Evolutionary conservation across 345 rosid species (phyloP), one percentile per base, ranked within the genome.

Genomic region (Isatis tinctoria): DNA sequence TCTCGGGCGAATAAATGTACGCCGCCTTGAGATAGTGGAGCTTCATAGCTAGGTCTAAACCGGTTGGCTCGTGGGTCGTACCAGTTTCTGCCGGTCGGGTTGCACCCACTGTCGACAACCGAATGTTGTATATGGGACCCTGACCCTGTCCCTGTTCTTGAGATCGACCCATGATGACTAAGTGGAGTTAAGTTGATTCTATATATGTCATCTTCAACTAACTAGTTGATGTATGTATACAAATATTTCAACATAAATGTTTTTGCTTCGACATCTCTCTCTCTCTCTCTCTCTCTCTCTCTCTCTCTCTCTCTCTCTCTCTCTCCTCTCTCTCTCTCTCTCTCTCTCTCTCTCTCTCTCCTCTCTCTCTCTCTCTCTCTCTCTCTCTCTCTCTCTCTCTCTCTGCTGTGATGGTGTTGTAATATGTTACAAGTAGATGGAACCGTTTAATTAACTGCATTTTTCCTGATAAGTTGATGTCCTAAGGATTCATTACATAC

Each of bases 11-110:
- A 63, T 87, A 87, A 40, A 84, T 76, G 69, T 92, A 87, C 1
- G 83, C 81, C 16, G 79, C 84, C 44, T 73, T 83, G 4, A 90
- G 69, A 74, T 92, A 90, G 74, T 90, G 95, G 8, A 90, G 89
- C 77, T 92, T 92, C 96, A 84, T 82, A 78, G 93, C 90, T 33
- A 92, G 74, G 83, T 88, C 98, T 65, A 85, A 36, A 13, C 80
- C 79, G 26, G 12, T 77, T n/a, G 79, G 89, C 47, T 80, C 77
- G 28, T 79, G 78, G 17, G 78, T 67, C 17, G 75, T 82, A 35
- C 85, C 87, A 3, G 81, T 35, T 14, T 81, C 88, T 1, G 90
- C 78, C 0, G 75, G 65, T 6, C 68, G 60, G 6, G 71, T 67
- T 1, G 96, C 87, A 0, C 90, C 90, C 10, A 86, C 91, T 0